A percentile compares a stretch with the other conserved stretches of the same genome.
Conservation (phyloP, 345 rosid genomes). For the Brassica incana region DNA sequence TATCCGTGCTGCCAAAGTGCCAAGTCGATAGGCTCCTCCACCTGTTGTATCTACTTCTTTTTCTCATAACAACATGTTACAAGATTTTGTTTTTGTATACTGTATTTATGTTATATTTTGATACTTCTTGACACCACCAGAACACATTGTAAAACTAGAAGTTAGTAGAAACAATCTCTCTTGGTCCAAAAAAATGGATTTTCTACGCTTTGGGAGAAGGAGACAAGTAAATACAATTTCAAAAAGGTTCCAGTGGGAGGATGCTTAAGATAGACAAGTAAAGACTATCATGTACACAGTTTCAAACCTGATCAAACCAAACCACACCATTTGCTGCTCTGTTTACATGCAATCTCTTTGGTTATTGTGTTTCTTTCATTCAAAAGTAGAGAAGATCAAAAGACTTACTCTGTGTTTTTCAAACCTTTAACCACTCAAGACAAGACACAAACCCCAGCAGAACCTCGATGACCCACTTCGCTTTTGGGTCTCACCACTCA, state of each 20-base stretch:
- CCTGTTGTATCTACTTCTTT: neutral
- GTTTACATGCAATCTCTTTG: constrained; percentile 7
- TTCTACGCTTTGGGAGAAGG: too few relatives aligned
- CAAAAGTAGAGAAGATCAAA: constrained; percentile 5
- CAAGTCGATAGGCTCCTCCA: neutral
- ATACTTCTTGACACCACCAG: neutral
- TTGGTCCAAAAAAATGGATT: too few relatives aligned
- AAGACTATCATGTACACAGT: too few relatives aligned
- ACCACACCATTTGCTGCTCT: neutral
- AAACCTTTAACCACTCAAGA: constrained; percentile 82
- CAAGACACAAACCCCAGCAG: constrained; percentile 96
- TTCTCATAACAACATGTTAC: neutral
- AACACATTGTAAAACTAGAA: neutral
- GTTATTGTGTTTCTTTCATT: neutral
- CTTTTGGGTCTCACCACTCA: too few relatives aligned
- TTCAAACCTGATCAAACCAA: neutral
- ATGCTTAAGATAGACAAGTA: too few relatives aligned
- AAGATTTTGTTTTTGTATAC: constrained; percentile 22
- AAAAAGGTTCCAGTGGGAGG: too few relatives aligned
- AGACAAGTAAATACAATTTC: too few relatives aligned
- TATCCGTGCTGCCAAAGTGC: constrained; percentile 5
- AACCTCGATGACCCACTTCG: constrained; percentile 48
- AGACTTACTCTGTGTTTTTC: neutral
- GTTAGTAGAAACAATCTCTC: too few relatives aligned
- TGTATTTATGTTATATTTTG: neutral